Percentiles rank a stretch among this genome's conserved stretches.
These are phyloP conservation scores for Tephrocybe sp. DNA, from an alignment of 768 basidiomycete genomes.

Conservation along the genomic window DNA sequence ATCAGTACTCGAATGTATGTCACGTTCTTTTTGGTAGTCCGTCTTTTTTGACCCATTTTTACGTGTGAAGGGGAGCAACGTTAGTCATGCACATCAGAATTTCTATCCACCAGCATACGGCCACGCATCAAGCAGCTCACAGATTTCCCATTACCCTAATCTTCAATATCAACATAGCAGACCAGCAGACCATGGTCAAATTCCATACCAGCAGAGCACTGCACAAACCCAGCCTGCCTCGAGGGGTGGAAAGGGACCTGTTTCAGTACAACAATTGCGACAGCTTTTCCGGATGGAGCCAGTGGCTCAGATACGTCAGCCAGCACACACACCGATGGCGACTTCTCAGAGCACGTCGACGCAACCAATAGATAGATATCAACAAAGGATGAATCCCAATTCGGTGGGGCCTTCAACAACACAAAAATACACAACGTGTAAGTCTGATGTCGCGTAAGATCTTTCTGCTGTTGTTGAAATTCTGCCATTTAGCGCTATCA, in stretches of 20 bases:
- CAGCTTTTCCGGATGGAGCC: slow-evolving; percentile 15
- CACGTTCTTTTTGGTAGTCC: background rate
- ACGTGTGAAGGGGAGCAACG: background rate
- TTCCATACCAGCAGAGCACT: too few relatives aligned
- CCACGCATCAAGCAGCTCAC: too few relatives aligned
- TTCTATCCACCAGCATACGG: too few relatives aligned
- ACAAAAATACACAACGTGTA: slow-evolving; percentile 4
- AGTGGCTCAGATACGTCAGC: background rate
- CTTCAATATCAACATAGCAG: too few relatives aligned
- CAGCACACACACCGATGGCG: background rate
- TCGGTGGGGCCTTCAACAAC: background rate
- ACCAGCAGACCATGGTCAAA: too few relatives aligned
- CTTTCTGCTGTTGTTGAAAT: background rate
- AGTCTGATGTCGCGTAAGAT: background rate
- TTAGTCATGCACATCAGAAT: too few relatives aligned
- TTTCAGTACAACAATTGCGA: slow-evolving; percentile 1
- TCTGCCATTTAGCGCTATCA: background rate
- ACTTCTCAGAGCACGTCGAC: background rate
- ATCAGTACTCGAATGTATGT: background rate
- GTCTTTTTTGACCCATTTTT: background rate
- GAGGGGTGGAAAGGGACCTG: background rate
- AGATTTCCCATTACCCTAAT: too few relatives aligned
- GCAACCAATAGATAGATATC: background rate
- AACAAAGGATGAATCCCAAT: slow-evolving; percentile 10
- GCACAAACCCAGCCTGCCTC: background rate